Evolutionary conservation across 202 grass and related monocot species (phyloP), one percentile per base, ranked within the genome.

Genomic region (Schoenoplectus tabernaemontani): DNA sequence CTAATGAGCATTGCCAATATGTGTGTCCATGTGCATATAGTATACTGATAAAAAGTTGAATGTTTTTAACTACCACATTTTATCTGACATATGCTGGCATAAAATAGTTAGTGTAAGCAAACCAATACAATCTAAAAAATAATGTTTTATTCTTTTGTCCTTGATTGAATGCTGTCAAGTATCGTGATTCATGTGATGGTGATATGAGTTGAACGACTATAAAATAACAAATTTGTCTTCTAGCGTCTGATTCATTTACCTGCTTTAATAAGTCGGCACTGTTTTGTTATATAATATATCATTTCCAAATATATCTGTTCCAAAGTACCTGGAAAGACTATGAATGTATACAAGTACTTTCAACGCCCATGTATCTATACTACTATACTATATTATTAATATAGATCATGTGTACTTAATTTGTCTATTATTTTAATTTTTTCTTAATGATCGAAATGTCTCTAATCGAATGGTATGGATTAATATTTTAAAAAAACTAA

Each of bases 191-290:
- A 72, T 72, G 67, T 30, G 42, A 72, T 72, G 42, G 23, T 30
- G 43, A 53, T 33, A 74, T 34, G 46, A 48, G 69, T 51, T 53
- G 46, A 53, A 53, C 26, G 7, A 4, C 24, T 19, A 54, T 46
- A 74, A 74, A 74, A n/a, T 74, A 33, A 74, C 69, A 74, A 53
- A 74, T 33, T 53, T 33, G 46, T 74, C 15, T 74, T 33, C 69
- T 53, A 74, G 7, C 22, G 12, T 48, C 42, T 53, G 26, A 74
- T 32, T 30, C 26, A 34, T n/a, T 74, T 74, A 74, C 46, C 26
- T 34, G 26, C 46, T 53, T 73, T 51, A 16, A 73, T 73, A 17
- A 73, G 16, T n/a, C 44, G 4, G n/a, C n/a, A 74, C 46, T 53
- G 28, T 19, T 74, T 51, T 48, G 11, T 73, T 53, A 53, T 51